Conservation (phyloP, 2,329 filamentous ascomycete genomes). For the Davidsoniella australis region DNA sequence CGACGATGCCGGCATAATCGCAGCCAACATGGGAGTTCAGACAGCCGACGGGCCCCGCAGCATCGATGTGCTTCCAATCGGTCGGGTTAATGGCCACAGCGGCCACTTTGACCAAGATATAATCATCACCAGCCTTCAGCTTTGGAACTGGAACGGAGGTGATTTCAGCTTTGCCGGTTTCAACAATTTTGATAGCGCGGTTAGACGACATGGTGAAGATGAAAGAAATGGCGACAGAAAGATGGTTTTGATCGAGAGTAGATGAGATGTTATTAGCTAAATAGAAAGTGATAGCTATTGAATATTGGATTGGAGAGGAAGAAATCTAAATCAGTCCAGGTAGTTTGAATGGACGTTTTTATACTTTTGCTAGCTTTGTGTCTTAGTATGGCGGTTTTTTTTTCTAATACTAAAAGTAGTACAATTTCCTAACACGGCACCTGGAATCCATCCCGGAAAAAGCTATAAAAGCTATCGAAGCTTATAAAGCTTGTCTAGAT, state of each 20-base stretch:
- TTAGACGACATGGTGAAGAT: constrained; percentile 6
- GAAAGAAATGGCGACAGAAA: not conserved
- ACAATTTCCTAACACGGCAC: not conserved
- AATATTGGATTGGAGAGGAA: no score
- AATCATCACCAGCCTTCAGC: constrained; percentile 16
- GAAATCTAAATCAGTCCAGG: no score
- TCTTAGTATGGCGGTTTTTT: not conserved
- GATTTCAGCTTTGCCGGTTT: constrained; percentile 17
- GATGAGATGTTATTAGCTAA: not conserved
- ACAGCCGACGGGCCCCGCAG: constrained; percentile 14
- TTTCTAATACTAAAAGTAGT: no score
- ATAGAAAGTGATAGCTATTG: no score
- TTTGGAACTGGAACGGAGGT: constrained; percentile 16
- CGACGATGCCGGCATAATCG: constrained; percentile 31
- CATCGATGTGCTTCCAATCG: constrained; percentile 21
- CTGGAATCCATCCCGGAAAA: no score
- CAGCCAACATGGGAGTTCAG: constrained; percentile 21
- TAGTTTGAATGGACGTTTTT: not conserved
- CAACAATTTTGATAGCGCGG: constrained; percentile 1
- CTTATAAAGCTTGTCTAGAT: no score
- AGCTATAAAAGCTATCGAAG: no score
- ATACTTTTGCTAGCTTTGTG: not conserved
- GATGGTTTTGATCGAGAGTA: not conserved
- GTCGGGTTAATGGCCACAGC: constrained; percentile 24
- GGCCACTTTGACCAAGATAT: constrained; percentile 21